A percentile compares a stretch with the other conserved stretches of the same genome.
Conservation (phyloP, 1,284 basidiomycete genomes). For the Caloboletus inedulis region DNA sequence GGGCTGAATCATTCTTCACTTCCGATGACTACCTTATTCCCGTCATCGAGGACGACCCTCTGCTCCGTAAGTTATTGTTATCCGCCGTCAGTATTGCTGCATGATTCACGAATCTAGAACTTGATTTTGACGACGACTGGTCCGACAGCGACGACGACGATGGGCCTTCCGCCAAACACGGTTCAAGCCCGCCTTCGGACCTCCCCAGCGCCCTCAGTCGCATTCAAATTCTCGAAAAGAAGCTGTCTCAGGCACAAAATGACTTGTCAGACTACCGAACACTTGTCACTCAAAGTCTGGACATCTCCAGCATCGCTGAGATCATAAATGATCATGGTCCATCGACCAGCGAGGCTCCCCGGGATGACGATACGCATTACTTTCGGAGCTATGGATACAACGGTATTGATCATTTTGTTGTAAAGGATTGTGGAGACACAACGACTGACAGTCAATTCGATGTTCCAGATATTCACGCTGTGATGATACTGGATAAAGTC, state of each 20-base stretch:
- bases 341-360: slow-evolving; percentile 29
- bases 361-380: slow-evolving; percentile 92
- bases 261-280: slow-evolving; percentile 59
- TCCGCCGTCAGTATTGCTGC: background rate
- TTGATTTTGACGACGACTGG: slow-evolving; percentile 69
- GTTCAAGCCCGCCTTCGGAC: slow-evolving; percentile 31
- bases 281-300: slow-evolving; percentile 51
- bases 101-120: slow-evolving; percentile 39
- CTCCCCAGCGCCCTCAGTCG: slow-evolving; percentile 40
- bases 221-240: slow-evolving; percentile 52
- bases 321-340: slow-evolving; percentile 39
- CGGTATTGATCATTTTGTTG: slow-evolving; percentile 46
- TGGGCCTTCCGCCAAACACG: slow-evolving; percentile 14
- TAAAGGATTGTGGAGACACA: background rate
- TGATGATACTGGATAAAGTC: slow-evolving; percentile 86
- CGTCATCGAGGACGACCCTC: slow-evolving; percentile 76
- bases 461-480: slow-evolving; percentile 65
- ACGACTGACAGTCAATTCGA: background rate
- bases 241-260: slow-evolving; percentile 49
- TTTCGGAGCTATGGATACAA: slow-evolving; percentile 94
- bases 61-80: slow-evolving; percentile 66
- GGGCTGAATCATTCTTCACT: slow-evolving; percentile 59
- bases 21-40: slow-evolving; percentile 81
- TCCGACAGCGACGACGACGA: slow-evolving; percentile 62
- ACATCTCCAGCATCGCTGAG: slow-evolving; percentile 44